These are phyloP conservation scores for Fusarium sp. DNA, from an alignment of 2,329 filamentous ascomycete species.

Conservation along the genomic window DNA sequence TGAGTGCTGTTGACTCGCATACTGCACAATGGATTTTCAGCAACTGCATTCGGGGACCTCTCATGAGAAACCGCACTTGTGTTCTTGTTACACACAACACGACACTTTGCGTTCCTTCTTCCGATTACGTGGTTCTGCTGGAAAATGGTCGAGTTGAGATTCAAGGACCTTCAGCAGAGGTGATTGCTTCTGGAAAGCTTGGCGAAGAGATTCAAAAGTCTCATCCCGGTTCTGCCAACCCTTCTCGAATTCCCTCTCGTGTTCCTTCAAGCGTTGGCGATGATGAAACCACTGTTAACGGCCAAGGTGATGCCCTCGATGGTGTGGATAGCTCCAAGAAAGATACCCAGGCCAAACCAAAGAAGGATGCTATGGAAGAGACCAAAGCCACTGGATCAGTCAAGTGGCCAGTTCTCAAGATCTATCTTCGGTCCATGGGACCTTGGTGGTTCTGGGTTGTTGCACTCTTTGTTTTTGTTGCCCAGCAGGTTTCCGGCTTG, in stretches of 20 bases:
- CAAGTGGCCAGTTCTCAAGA: slow-evolving; percentile 84
- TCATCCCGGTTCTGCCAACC: slow-evolving; percentile 73
- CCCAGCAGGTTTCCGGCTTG: slow-evolving; percentile 87
- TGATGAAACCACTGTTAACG: slow-evolving; percentile 68
- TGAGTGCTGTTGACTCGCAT: slow-evolving; percentile 97
- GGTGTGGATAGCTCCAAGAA: slow-evolving; percentile 62
- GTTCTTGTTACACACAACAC: slow-evolving; percentile 97
- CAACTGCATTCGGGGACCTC: slow-evolving; percentile 87
- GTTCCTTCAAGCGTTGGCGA: slow-evolving; percentile 81
- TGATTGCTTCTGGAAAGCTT: slow-evolving; percentile 88
- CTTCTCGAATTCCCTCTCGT: slow-evolving; percentile 81
- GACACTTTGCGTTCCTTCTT: slow-evolving; percentile 83
- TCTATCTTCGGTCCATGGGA: slow-evolving; percentile 94
- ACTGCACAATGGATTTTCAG: slow-evolving; percentile 98
- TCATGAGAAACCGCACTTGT: slow-evolving; percentile 91
- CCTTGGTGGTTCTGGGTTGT: slow-evolving; percentile 94
- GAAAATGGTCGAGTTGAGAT: slow-evolving; percentile 85
- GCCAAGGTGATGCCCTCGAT: slow-evolving; percentile 61
- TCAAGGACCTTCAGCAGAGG: slow-evolving; percentile 81
- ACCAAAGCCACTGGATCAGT: slow-evolving; percentile 87
- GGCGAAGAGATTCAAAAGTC: slow-evolving; percentile 86
- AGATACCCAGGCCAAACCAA: slow-evolving; percentile 58
- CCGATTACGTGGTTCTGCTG: slow-evolving; percentile 84
- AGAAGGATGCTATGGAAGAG: slow-evolving; percentile 73
- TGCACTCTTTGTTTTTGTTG: slow-evolving; percentile 78